These are phyloP conservation scores for Kernera saxatilis DNA, from an alignment of 345 rosid genomes.

Conservation along the genomic window DNA sequence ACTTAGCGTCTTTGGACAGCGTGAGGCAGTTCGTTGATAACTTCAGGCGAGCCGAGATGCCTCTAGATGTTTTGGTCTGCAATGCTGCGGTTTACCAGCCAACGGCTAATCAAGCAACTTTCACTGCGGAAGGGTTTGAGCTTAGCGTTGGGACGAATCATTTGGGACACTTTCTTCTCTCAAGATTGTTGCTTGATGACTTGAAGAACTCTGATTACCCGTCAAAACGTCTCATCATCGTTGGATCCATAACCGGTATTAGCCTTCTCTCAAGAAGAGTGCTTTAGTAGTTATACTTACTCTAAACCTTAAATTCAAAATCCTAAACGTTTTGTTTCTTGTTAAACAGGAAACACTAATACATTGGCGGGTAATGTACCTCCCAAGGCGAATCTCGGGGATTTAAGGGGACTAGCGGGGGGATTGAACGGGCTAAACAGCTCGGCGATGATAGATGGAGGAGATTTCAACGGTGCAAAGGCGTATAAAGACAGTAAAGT, in stretches of 20 bases:
- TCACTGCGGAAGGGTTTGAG: slow-evolving; percentile 92
- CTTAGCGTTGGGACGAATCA: slow-evolving; percentile 94
- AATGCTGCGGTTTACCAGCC: slow-evolving; percentile 94
- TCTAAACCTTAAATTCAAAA: background rate
- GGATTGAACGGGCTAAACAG: slow-evolving; percentile 82
- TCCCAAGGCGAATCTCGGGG: slow-evolving; percentile 90
- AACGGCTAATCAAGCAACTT: slow-evolving; percentile 70
- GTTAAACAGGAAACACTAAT: slow-evolving; percentile 64
- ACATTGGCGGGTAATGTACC: slow-evolving; percentile 95
- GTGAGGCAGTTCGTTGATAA: slow-evolving; percentile 79
- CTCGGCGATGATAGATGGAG: slow-evolving; percentile 83
- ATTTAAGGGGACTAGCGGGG: slow-evolving; percentile 82
- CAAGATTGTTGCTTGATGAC: slow-evolving; percentile 78
- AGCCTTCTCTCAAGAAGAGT: background rate
- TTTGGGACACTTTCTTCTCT: slow-evolving; percentile 90
- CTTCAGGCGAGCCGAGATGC: slow-evolving; percentile 59
- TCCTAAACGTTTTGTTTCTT: background rate
- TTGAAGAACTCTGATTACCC: slow-evolving; percentile 77
- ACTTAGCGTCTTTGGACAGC: slow-evolving; percentile 85
- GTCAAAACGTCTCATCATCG: slow-evolving; percentile 75
- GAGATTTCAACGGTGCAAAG: slow-evolving; percentile 88
- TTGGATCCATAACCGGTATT: slow-evolving; percentile 92
- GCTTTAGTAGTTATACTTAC: background rate
- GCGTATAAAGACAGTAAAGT: slow-evolving; percentile 98
- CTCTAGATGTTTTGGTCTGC: slow-evolving; percentile 89